phyloP scores from a whole-genome alignment of 2,329 filamentous ascomycete species.

The Fusarium goolgardi region DNA sequence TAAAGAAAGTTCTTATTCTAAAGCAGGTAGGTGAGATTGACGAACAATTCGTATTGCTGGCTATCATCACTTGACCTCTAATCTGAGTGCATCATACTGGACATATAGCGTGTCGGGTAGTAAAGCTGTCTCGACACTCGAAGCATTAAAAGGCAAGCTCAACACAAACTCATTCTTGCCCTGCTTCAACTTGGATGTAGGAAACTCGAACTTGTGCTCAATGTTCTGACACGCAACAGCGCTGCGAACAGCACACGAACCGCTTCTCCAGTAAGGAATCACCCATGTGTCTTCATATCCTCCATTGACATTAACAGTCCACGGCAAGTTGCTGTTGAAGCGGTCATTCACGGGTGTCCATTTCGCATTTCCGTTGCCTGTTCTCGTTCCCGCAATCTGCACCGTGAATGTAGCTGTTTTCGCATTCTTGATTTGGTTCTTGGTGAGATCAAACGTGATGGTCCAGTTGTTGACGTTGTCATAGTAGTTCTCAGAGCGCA shows the following conservation, averaged over 20 bases:
- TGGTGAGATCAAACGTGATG: conserved; percentile 61
- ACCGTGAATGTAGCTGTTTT: conserved; percentile 49
- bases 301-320: conserved; percentile 52
- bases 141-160: conserved; percentile 68
- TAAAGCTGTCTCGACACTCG: conserved; percentile 67
- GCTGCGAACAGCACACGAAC: conserved; percentile 68
- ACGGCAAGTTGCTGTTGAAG: conserved; percentile 27
- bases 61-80: conserved; percentile 58
- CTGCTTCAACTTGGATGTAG: conserved; percentile 56
- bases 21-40: no score
- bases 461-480: conserved; percentile 69
- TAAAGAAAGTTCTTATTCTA: no score
- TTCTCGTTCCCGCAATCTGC: conserved; percentile 28
- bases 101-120: conserved; percentile 67
- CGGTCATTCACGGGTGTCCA: conserved; percentile 29
- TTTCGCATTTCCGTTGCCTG: conserved; percentile 36
- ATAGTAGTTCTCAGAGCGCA: conserved; percentile 55
- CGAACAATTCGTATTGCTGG: neutral
- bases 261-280: conserved; percentile 58
- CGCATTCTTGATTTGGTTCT: conserved; percentile 45
- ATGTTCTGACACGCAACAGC: conserved; percentile 70
- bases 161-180: conserved; percentile 66
- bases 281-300: conserved; percentile 61
- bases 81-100: conserved; percentile 71
- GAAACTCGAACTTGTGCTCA: conserved; percentile 67